Evolutionary conservation across 1,139 yeast genomes (phyloP), one percentile per base, ranked within the genome.

Genomic region (Taphrina deformans): DNA sequence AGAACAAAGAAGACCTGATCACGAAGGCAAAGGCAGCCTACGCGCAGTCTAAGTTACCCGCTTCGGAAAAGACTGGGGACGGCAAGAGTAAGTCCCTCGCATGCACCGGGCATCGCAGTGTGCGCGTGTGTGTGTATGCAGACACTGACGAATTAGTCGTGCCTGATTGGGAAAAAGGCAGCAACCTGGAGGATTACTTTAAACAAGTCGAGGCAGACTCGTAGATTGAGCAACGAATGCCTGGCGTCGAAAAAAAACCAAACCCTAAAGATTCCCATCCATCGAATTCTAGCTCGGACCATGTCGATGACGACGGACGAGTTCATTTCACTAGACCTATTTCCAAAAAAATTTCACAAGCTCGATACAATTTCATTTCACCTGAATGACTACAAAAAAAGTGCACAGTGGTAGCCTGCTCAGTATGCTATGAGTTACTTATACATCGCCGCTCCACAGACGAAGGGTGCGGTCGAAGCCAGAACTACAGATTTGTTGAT

Each of bases 1-100:
- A 3, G 98, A 98, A 1, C 97, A 95, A 27, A 98, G 98, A 51
- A 85, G 86, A 74, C 97, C 93, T 14, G 96, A 90, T 76, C 82
- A 93, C 67, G 82, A 83, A 70, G 97, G 97, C 55, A 77, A 83
- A 70, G 69, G 89, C 81, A 78, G 82, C 84, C 71, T 80, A 83
- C 71, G 85, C 89, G 78, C 85, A 85, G 78, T 59, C 63, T 5
- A 85, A 87, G 74, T 84, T 91, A 76, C 63, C 63, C 5, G 38
- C 55, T 2, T 59, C 63, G 40, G 41, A 59, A 59, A 89, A 93
- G 74, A 85, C 82, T 67, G 65, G 59, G 1, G 65, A 52, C 27
- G 65, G 59, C 18, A 61, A 61, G 48, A 53, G 52, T 45, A 31
- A 5, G 58, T n/a, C n/a, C n/a, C n/a, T n/a, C n/a, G n/a, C n/a